Percentiles rank a stretch among this genome's conserved stretches.
These are phyloP conservation scores for Solanum chilense DNA, from an alignment of 257 asterid genomes.

Conservation along the genomic window DNA sequence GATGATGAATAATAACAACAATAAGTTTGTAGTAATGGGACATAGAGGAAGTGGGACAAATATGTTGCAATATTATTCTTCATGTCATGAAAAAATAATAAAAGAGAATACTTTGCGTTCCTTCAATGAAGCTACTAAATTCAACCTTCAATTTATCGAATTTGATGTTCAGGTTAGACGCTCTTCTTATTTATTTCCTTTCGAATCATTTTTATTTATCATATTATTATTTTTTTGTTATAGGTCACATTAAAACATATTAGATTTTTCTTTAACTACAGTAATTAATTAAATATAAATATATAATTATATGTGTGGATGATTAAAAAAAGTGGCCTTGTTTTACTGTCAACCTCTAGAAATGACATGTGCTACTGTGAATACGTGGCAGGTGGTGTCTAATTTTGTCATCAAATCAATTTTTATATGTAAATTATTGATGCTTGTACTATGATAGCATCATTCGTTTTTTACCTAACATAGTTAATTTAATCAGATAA, in stretches of 20 bases:
- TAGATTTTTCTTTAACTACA: too few relatives aligned
- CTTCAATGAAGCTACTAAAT: conserved; percentile 6
- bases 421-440: too few relatives aligned
- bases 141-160: conserved; percentile 8
- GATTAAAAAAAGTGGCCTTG: not conserved
- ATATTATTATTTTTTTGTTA: too few relatives aligned
- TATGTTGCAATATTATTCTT: conserved; percentile 4
- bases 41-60: conserved; percentile 25
- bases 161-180: conserved; percentile 20
- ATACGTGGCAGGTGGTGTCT: not conserved
- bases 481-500: too few relatives aligned
- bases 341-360: not conserved
- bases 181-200: not conserved
- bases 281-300: too few relatives aligned
- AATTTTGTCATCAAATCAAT: not conserved
- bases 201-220: too few relatives aligned
- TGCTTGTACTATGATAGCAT: too few relatives aligned
- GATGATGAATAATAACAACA: not conserved
- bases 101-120: conserved; percentile 15
- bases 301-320: not conserved
- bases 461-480: too few relatives aligned
- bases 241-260: too few relatives aligned
- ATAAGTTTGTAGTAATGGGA: conserved; percentile 17
- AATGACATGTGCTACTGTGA: not conserved
- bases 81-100: not conserved